Percentiles rank a stretch among this genome's conserved stretches.
Conservation (phyloP, 2,329 filamentous ascomycete species). For the Chrysoporthe austroafricana region DNA sequence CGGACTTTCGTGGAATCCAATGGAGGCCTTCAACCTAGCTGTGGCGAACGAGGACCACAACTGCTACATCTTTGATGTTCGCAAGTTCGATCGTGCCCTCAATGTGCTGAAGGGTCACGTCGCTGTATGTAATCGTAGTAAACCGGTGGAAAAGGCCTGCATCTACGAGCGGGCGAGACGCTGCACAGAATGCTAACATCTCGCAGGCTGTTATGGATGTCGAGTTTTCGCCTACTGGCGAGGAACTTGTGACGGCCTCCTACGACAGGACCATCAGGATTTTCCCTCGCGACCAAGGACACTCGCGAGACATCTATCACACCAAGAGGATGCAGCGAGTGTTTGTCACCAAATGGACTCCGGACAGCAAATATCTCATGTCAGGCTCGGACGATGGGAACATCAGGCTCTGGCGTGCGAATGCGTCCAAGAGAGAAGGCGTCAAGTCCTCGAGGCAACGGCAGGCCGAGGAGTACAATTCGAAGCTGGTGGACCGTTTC, state of each 20-base stretch:
- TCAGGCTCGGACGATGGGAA: constrained; percentile 87
- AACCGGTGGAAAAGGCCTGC: constrained; percentile 40
- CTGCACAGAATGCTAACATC: background rate
- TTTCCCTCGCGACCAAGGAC: constrained; percentile 79
- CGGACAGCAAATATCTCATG: constrained; percentile 87
- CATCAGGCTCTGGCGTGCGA: constrained; percentile 79
- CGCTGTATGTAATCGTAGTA: constrained; percentile 37
- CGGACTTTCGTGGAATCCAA: constrained; percentile 88
- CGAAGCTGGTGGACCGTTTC: constrained; percentile 80
- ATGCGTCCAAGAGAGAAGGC: constrained; percentile 81
- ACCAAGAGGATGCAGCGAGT: constrained; percentile 98
- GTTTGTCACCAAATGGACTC: constrained; percentile 82
- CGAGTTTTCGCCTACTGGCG: constrained; percentile 91
- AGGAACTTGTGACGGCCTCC: constrained; percentile 88
- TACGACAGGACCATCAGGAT: constrained; percentile 88
- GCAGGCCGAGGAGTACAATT: constrained; percentile 89
- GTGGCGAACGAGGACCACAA: constrained; percentile 95
- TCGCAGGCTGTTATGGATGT: constrained; percentile 85
- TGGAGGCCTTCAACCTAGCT: constrained; percentile 84
- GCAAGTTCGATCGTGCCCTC: constrained; percentile 82
- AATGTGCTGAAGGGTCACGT: constrained; percentile 93
- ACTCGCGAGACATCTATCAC: constrained; percentile 94
- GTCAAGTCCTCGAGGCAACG: constrained; percentile 85
- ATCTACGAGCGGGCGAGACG: background rate
- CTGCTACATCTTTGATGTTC: constrained; percentile 86